Conservation (phyloP, 352 stramenopile species). For the Sclerospora graminicola region DNA sequence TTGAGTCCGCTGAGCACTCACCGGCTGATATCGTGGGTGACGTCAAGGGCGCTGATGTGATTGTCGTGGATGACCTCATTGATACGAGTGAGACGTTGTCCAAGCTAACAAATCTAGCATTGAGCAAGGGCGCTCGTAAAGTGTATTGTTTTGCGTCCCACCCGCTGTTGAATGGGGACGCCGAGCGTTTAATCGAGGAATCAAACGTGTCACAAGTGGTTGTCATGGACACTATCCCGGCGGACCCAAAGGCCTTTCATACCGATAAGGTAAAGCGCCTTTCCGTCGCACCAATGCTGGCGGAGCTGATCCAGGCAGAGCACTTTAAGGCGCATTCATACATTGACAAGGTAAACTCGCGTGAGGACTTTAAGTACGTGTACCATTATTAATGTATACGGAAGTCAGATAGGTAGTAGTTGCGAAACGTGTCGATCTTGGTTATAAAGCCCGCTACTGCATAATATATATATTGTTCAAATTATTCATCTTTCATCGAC, state of each 20-base stretch:
- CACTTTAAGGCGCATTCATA: conserved; percentile 87
- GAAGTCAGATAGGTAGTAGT: not conserved
- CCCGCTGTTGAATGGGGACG: conserved; percentile 81
- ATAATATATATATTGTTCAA: conserved; percentile 22
- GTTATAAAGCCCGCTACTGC: conserved; percentile 9
- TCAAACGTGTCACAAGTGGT: conserved; percentile 78
- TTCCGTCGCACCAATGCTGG: conserved; percentile 81
- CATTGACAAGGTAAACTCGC: conserved; percentile 78
- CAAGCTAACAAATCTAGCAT: conserved; percentile 73
- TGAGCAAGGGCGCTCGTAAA: conserved; percentile 75
- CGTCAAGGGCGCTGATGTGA: conserved; percentile 81
- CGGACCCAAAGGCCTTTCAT: conserved; percentile 39
- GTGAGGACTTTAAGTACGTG: conserved; percentile 81
- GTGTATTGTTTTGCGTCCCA: conserved; percentile 88
- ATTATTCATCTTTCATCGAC: conserved; percentile 20
- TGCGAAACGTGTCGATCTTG: conserved; percentile 9
- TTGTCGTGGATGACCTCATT: conserved; percentile 90
- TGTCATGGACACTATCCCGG: conserved; percentile 86
- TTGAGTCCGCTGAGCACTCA: conserved; percentile 37
- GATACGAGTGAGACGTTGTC: conserved; percentile 78
- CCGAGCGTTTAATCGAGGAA: conserved; percentile 79
- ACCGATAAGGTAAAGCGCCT: conserved; percentile 85
- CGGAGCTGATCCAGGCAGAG: conserved; percentile 86
- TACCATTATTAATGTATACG: conserved; percentile 57
- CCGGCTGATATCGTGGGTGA: conserved; percentile 83